Percentiles rank a stretch among this genome's conserved stretches.
These are phyloP conservation scores for Hymenoscyphus scutula DNA, from an alignment of 2,329 filamentous ascomycete genomes.

Conservation along the genomic window DNA sequence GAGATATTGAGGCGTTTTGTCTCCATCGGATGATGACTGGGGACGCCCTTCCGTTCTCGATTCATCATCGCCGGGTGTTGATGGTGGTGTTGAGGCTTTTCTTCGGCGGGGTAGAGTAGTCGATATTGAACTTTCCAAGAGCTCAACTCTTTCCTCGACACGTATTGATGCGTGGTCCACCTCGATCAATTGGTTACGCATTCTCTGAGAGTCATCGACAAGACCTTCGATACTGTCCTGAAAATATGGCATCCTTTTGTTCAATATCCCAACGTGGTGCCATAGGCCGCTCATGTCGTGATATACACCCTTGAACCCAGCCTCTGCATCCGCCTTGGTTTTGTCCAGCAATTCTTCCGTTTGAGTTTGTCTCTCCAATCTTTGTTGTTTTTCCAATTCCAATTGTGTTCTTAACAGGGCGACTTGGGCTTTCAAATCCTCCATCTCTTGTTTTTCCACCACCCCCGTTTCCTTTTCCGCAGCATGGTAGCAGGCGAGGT, in stretches of 20 bases:
- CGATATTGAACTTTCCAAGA: constrained; percentile 24
- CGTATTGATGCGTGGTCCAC: constrained; percentile 37
- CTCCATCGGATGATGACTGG: constrained; percentile 8
- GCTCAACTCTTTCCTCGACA: constrained; percentile 35
- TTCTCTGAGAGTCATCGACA: constrained; percentile 40
- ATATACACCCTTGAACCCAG: constrained; percentile 55
- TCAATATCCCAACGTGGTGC: constrained; percentile 46
- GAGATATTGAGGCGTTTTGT: constrained; percentile 13
- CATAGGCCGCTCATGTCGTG: constrained; percentile 54
- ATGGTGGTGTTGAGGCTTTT: constrained; percentile 33
- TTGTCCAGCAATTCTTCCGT: constrained; percentile 55
- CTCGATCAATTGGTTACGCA: constrained; percentile 35
- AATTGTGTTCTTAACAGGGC: constrained; percentile 46
- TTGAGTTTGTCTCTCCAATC: constrained; percentile 38
- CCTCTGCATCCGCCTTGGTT: constrained; percentile 49
- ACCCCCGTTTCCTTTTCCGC: constrained; percentile 43
- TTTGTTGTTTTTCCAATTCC: constrained; percentile 26
- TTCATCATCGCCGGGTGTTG: constrained; percentile 15
- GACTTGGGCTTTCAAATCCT: constrained; percentile 48
- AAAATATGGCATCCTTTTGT: constrained; percentile 48
- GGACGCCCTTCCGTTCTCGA: constrained; percentile 13
- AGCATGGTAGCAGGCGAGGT: constrained; percentile 58
- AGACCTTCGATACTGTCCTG: constrained; percentile 55
- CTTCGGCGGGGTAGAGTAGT: constrained; percentile 21
- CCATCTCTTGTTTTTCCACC: constrained; percentile 47